phyloP scores from a whole-genome alignment of 1,139 yeast genomes.

The Diutina pseudorugosa region DNA sequence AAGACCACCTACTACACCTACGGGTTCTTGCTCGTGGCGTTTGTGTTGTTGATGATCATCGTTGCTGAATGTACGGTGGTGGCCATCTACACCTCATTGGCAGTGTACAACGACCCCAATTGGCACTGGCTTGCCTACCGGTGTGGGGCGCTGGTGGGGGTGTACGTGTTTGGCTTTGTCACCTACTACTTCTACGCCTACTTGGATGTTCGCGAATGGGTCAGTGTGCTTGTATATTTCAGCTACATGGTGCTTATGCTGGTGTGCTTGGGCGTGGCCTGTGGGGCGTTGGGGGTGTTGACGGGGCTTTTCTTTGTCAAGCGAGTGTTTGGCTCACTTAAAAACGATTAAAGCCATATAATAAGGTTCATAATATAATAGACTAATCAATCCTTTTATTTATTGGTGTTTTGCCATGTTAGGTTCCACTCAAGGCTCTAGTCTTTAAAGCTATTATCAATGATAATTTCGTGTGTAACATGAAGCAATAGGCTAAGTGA shows the following conservation, averaged over 20 bases:
- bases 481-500: too few relatives aligned
- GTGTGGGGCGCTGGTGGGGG: slow-evolving; percentile 59
- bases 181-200: slow-evolving; percentile 49
- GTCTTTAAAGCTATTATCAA: too few relatives aligned
- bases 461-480: too few relatives aligned
- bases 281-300: slow-evolving; percentile 66
- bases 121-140: slow-evolving; percentile 85
- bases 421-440: too few relatives aligned
- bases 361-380: neutral
- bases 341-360: slow-evolving; percentile 40
- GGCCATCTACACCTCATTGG: slow-evolving; percentile 51
- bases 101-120: slow-evolving; percentile 44
- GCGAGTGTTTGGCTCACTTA: slow-evolving; percentile 44
- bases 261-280: slow-evolving; percentile 50
- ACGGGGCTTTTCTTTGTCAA: slow-evolving; percentile 51
- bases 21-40: slow-evolving; percentile 60
- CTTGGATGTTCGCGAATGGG: slow-evolving; percentile 51
- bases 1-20: slow-evolving; percentile 71
- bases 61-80: slow-evolving; percentile 67
- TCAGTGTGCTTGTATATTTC: slow-evolving; percentile 59
- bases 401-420: too few relatives aligned
- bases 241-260: slow-evolving; percentile 61
- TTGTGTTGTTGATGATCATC: slow-evolving; percentile 45
- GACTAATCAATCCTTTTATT: neutral
- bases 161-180: slow-evolving; percentile 60